Evolutionary conservation across 2,329 filamentous ascomycete genomes (phyloP), one percentile per base, ranked within the genome.

Genomic region (Huntiella moniliformis): DNA sequence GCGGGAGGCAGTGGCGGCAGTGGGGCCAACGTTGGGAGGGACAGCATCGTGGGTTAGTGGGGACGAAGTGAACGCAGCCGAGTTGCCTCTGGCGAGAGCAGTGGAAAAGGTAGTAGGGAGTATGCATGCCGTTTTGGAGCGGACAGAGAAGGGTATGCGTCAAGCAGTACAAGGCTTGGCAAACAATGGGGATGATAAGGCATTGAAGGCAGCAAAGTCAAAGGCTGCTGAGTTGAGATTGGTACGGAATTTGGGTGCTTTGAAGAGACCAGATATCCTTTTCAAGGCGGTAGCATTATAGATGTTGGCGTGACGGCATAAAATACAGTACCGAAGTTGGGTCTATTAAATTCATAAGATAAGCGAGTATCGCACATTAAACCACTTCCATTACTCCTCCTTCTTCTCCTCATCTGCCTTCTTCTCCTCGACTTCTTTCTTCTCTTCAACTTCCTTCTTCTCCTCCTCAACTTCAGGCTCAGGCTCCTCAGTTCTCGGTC

Each of bases 161-260:
- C 61, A 61, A 3, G 58, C 59, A 35, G 60, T 66, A 52, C 58
- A 61, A 40, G 63, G 63, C 46, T 60, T 57, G 33, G 63, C 64
- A 40, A 61, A 63, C 40, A 62, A 60, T 67, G 55, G 76, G 72
- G 31, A 18, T 12, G 28, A 8, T 54, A 62, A 71, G 54, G 77
- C 83, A 60, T 61, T 91, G 52, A 69, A 79, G 45, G 48, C 45
- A 5, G 48, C 39, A 28, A 67, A 71, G 57, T 91, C 81, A 48
- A 84, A 86, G 61, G 86, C 86, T n/a, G 79, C 84, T 5, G 91
- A 98, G 65, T 71, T 98, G 53, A 76, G 79, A 58, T 69, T 96
- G 36, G 79, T 92, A 44, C 70, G 84, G 54, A 85, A 88, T 58
- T 62, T 82, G 49, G 68, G 67, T 46, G 76, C 77, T 51, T 59